Evolutionary conservation across 257 asterid species (phyloP).

Genomic region (Solanum medicagineum): DNA sequence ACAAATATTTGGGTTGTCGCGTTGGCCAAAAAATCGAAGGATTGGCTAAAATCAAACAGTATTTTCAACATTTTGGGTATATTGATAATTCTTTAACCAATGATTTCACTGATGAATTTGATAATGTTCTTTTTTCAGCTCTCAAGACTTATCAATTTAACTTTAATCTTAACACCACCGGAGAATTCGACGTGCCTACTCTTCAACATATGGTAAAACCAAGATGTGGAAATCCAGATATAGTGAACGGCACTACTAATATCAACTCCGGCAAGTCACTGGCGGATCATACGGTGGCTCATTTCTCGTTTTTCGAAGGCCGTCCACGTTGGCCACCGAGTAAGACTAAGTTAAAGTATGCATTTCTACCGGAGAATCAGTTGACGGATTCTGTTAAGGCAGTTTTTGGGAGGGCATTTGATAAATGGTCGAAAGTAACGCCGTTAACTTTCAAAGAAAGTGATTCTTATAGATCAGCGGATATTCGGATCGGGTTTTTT

Average conservation of each 20-base stretch:
- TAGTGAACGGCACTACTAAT: slow-evolving; percentile 46
- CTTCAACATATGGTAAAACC: slow-evolving; percentile 39
- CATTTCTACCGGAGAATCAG: slow-evolving; percentile 40
- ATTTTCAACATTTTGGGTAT: slow-evolving; percentile 66
- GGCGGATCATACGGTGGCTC: slow-evolving; percentile 32
- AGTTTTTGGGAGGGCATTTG: slow-evolving; percentile 50
- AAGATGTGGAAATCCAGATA: slow-evolving; percentile 70
- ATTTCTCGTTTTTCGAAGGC: slow-evolving; percentile 53
- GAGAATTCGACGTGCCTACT: slow-evolving; percentile 42
- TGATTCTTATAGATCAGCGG: slow-evolving; percentile 25
- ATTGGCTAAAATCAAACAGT: slow-evolving; percentile 36
- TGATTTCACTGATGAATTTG: slow-evolving; percentile 57
- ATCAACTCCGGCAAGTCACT: slow-evolving; percentile 34
- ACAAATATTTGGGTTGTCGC: slow-evolving; percentile 36
- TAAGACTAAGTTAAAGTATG: slow-evolving; percentile 34
- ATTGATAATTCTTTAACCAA: slow-evolving; percentile 12
- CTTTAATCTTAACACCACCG: slow-evolving; percentile 59
- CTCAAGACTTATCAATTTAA: slow-evolving; percentile 53
- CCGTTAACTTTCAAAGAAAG: slow-evolving; percentile 41
- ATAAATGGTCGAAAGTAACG: slow-evolving; percentile 73
- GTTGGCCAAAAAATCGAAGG: slow-evolving; percentile 42
- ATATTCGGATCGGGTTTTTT: slow-evolving; percentile 47
- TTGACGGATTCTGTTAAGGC: slow-evolving; percentile 9
- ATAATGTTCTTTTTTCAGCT: slow-evolving; percentile 41
- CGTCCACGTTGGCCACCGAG: slow-evolving; percentile 53